phyloP scores from a whole-genome alignment of 1,139 yeast genomes.

The Yamadazyma trypodendri region DNA sequence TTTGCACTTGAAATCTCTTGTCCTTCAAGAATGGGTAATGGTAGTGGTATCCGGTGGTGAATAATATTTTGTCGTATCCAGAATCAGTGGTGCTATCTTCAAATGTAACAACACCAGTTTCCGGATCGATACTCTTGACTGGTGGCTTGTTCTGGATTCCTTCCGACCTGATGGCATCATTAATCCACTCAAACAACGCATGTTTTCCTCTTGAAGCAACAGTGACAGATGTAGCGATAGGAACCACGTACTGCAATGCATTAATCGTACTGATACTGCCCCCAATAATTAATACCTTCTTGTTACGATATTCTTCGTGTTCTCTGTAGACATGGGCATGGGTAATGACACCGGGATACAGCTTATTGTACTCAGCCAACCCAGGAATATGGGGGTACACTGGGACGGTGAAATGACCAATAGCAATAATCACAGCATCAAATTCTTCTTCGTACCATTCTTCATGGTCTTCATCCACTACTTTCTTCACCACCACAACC shows the following conservation, averaged over 20 bases:
- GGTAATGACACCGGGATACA: conserved; percentile 45
- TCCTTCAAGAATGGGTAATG: conserved; percentile 32
- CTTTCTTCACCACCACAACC: conserved; percentile 35
- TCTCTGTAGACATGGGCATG: conserved; percentile 63
- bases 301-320: conserved; percentile 42
- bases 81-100: conserved; percentile 26
- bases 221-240: conserved; percentile 36
- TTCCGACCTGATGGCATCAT: conserved; percentile 36
- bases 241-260: conserved; percentile 48
- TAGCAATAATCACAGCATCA: conserved; percentile 52
- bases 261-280: conserved; percentile 52
- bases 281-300: conserved; percentile 49
- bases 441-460: conserved; percentile 43
- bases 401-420: conserved; percentile 57
- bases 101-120: conserved; percentile 27
- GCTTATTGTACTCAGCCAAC: conserved; percentile 44
- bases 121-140: conserved; percentile 23
- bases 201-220: conserved; percentile 37
- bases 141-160: conserved; percentile 33
- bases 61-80: conserved; percentile 28
- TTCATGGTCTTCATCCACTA: conserved; percentile 18
- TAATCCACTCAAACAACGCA: conserved; percentile 29
- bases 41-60: conserved; percentile 40
- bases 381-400: conserved; percentile 51
- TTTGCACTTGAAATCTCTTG: conserved; percentile 13